These are phyloP conservation scores for Clonostachys rhizophaga DNA, from an alignment of 2,329 filamentous ascomycete species.

Conservation along the genomic window DNA sequence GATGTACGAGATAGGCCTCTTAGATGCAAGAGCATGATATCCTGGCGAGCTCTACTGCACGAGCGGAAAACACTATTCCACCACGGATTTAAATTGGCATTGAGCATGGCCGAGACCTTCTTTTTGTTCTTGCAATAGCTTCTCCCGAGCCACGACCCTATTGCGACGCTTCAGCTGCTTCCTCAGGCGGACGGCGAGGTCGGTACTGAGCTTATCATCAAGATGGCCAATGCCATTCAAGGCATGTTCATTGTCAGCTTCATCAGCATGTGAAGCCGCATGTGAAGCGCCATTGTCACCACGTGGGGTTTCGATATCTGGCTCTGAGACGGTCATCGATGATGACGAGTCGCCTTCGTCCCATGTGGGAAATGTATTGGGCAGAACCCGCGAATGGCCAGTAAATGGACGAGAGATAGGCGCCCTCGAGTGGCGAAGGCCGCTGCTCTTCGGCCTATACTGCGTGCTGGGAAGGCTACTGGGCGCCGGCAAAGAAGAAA, in stretches of 20 bases:
- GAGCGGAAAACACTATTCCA: too few species aligned
- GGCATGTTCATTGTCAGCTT: too few species aligned
- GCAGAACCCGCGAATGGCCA: not conserved
- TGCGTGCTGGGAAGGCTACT: too few species aligned
- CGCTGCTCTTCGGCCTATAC: too few species aligned
- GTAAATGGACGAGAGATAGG: not conserved
- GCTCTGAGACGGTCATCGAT: slow-evolving; percentile 3
- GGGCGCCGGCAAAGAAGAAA: too few species aligned
- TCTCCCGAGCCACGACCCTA: not conserved
- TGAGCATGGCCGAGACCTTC: not conserved
- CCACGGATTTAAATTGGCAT: too few species aligned
- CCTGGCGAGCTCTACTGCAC: too few species aligned
- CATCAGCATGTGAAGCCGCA: not conserved
- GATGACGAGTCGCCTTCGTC: not conserved
- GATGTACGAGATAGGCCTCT: too few species aligned
- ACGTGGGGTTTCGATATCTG: not conserved
- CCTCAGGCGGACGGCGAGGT: slow-evolving; percentile 1
- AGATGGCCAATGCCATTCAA: not conserved
- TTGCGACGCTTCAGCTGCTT: slow-evolving; percentile 2
- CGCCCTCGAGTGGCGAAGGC: not conserved
- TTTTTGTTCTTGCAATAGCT: not conserved
- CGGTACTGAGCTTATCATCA: slow-evolving; percentile 1
- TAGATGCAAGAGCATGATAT: too few species aligned
- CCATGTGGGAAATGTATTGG: not conserved
- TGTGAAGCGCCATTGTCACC: not conserved